Base-by-base conservation (phyloP, 23 red algal species). In the Gracilaria vermiculophylla region DNA sequence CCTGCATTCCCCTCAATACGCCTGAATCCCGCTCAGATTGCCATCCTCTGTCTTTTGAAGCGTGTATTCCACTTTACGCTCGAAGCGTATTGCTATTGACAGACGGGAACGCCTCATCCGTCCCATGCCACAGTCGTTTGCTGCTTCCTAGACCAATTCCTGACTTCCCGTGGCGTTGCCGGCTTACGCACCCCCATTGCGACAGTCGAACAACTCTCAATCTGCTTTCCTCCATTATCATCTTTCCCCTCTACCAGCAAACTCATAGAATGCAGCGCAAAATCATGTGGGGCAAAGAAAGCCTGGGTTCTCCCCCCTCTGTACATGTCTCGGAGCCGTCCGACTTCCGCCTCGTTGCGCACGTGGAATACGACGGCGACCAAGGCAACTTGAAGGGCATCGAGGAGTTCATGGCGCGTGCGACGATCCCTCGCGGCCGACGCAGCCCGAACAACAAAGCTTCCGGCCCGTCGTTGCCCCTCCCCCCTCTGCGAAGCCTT, bases 401-500 rank as follows among this genome's bases (percentile, higher is more conserved):
- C 28, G 83, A 88, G 17, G 83, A 88, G 49, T 88, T 88, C 70
- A 75, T 88, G 83, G 77, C 83, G 32, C 66, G 73, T 10, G 83
- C 83, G 13, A 53, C 64, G 3, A 50, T 77, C 41, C 67, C 83
- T 23, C 83, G 83, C 53, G 67, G 83, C 83, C 13, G 83, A 56
- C 40, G 42, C 20, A 58, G 65, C 70, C 83, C 83, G 16, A 50
- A 51, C 70, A 75, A 58, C 35, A 21, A 34, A 8, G 33, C 17
- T 2, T 23, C 41, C 2, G 12, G 37, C 20, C 45, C 83, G 28
- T 20, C 65, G 15, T n/a, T 35, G 15, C 69, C 69, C 13, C 69
- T 77, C 3, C 78, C 58, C 29, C 78, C 78, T 0, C 53, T 56
- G 19, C 78, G 54, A 48, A 55, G 41, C 36, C 32, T 82, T 34